Evolutionary conservation across 2,329 filamentous ascomycete species (phyloP), one percentile per base, ranked within the genome.

Genomic region (Calonectria leucothoes): DNA sequence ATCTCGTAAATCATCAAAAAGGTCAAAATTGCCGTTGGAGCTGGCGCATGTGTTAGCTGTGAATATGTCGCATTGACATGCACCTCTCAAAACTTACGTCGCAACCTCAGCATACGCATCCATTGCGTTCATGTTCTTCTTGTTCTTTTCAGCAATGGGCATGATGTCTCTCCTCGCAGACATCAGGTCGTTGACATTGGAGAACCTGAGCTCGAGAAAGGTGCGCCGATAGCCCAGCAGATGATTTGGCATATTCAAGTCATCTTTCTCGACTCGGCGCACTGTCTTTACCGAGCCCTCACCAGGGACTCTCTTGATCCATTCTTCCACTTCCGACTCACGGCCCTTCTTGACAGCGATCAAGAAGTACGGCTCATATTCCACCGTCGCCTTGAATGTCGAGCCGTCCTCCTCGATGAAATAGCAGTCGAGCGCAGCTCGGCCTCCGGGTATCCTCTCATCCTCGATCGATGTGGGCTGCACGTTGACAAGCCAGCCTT

Each of bases 31-130:
- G 84, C 93, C 93, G 51, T 91, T 91, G 80, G 93, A 95, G 74
- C 78, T 81, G 68, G 14, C 69, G 31, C 20, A 74, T 82, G 67
- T 82, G 76, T 42, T 66, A 65, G 59, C 37, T 20, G 8, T 14
- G 15, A 23, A 20, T 11, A 23, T 3, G 23, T 23, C 17, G 39
- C 12, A 52, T 29, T 51, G 15, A 25, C 17, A 17, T 15, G 7
- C 14, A 15, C 33, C 5, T 7, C 11, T 20, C 42, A 20, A 20
- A 70, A 88, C 91, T 84, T 84, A 96, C 94, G 93, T 94, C 74
- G 95, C 95, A 81, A 98, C 95, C 87, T 99, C 97, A 51, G 96
- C 96, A 88, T 99, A 99, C 77, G 96, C 96, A 88, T 99, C 97
- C 94, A 98, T 98, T 66, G 96, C 95, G 87, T 95, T 95, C 89